These are phyloP conservation scores for Lithospermum erythrorhizon DNA, from an alignment of 257 asterid species.

Conservation along the genomic window DNA sequence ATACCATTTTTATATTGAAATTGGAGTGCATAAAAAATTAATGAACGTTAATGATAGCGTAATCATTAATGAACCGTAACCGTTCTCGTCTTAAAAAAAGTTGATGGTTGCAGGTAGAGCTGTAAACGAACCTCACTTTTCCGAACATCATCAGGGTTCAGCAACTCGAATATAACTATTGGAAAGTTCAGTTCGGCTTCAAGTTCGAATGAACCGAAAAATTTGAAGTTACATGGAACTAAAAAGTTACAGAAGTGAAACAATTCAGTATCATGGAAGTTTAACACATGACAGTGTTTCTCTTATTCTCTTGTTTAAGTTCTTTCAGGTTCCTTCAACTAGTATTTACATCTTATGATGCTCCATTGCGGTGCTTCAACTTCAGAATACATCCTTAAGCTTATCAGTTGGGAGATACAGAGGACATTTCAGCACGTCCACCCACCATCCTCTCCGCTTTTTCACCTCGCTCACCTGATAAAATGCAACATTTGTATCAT, in stretches of 20 bases:
- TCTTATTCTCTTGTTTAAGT: neutral
- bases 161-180: too few relatives aligned
- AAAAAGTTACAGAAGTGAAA: neutral
- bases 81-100: too few relatives aligned
- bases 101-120: too few relatives aligned
- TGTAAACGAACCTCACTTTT: too few relatives aligned
- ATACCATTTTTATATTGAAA: too few relatives aligned
- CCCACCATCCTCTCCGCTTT: conserved; percentile 86
- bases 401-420: conserved; percentile 11
- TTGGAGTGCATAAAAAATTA: too few relatives aligned
- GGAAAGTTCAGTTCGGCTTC: too few relatives aligned
- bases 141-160: too few relatives aligned
- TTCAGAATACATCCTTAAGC: neutral
- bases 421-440: conserved; percentile 59
- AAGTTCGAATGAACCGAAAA: too few relatives aligned
- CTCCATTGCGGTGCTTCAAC: neutral
- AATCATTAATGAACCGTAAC: too few relatives aligned
- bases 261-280: neutral
- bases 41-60: too few relatives aligned
- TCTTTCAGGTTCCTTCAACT: neutral
- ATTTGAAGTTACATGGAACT: neutral
- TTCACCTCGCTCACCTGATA: conserved; percentile 83
- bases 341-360: neutral
- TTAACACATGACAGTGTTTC: neutral
- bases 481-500: neutral